Conservation (phyloP, 2,329 filamentous ascomycete genomes). For the Fusarium papillatum region DNA sequence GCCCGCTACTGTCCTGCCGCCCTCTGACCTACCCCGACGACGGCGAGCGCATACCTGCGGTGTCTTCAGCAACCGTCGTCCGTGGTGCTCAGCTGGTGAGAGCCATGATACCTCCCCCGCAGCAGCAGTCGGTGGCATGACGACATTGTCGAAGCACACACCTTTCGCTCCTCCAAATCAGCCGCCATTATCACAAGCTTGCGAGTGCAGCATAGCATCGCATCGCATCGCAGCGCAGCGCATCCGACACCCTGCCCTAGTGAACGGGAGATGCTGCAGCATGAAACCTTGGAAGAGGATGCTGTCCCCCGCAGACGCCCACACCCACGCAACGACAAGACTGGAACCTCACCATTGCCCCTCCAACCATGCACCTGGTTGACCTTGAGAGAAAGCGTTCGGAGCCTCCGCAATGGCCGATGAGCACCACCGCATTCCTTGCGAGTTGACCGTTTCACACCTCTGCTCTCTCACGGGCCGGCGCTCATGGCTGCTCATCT, state of each 20-base stretch:
- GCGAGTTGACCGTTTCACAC: slow-evolving; percentile 9
- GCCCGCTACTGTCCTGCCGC: slow-evolving; percentile 24
- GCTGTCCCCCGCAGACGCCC: slow-evolving; percentile 2
- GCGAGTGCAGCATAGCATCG: neutral
- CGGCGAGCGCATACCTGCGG: slow-evolving; percentile 23
- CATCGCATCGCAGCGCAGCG: neutral
- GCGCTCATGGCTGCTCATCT: slow-evolving; percentile 2
- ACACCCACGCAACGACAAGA: neutral
- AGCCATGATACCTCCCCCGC: slow-evolving; percentile 35
- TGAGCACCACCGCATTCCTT: slow-evolving; percentile 21
- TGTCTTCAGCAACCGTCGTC: slow-evolving; percentile 17
- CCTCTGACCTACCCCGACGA: slow-evolving; percentile 13
- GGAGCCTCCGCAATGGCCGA: slow-evolving; percentile 7
- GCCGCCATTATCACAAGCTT: slow-evolving; percentile 8
- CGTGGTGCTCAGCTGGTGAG: slow-evolving; percentile 5
- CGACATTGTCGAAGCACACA: slow-evolving; percentile 42
- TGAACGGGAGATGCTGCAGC: neutral
- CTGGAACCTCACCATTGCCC: slow-evolving; percentile 12
- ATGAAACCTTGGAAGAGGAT: slow-evolving; percentile 12
- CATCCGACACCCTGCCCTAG: neutral
- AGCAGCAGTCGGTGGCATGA: slow-evolving; percentile 40
- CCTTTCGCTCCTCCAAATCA: slow-evolving; percentile 5
- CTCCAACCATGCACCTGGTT: slow-evolving; percentile 11
- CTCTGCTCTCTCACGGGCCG: neutral
- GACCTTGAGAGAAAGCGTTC: neutral